These are phyloP conservation scores for Kurtzmaniella quercitrusa DNA, from an alignment of 1,139 yeast species.

Conservation along the genomic window DNA sequence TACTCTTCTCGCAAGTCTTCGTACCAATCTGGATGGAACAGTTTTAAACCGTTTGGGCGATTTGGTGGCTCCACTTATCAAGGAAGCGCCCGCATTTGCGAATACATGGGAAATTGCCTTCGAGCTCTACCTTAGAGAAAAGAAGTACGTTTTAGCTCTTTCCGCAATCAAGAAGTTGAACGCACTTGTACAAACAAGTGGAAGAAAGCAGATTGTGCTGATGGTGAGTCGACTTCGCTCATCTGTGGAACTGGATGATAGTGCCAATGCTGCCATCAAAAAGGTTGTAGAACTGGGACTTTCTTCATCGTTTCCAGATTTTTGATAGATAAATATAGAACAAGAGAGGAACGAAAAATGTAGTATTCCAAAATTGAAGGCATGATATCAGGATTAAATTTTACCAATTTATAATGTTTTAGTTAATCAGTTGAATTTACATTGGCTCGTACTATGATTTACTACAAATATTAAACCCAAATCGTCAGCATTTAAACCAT, in stretches of 20 bases:
- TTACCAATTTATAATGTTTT: no score
- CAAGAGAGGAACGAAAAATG: constrained; percentile 1
- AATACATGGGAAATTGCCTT: constrained; percentile 38
- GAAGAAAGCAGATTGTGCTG: constrained; percentile 21
- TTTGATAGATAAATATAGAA: constrained; percentile 6
- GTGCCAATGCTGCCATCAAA: constrained; percentile 38
- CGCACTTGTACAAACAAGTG: constrained; percentile 20
- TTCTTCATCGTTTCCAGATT: constrained; percentile 30
- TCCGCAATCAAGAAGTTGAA: constrained; percentile 41
- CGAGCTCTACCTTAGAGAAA: constrained; percentile 34
- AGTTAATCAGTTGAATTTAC: no score
- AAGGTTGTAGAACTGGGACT: constrained; percentile 46
- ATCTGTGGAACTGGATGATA: constrained; percentile 21
- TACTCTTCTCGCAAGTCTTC: constrained; percentile 28
- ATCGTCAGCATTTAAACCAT: no score
- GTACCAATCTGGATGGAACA: constrained; percentile 19
- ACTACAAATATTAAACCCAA: no score
- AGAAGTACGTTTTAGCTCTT: constrained; percentile 45
- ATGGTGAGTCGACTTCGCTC: constrained; percentile 24
- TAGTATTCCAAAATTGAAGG: no score
- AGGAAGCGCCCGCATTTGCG: constrained; percentile 31
- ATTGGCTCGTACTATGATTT: no score
- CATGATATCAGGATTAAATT: no score
- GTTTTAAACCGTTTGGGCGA: constrained; percentile 28
- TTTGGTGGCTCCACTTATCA: constrained; percentile 29